A percentile compares a stretch with the other conserved stretches of the same genome.
phyloP scores from a whole-genome alignment of 345 rosid species.

The Linum tenue region DNA sequence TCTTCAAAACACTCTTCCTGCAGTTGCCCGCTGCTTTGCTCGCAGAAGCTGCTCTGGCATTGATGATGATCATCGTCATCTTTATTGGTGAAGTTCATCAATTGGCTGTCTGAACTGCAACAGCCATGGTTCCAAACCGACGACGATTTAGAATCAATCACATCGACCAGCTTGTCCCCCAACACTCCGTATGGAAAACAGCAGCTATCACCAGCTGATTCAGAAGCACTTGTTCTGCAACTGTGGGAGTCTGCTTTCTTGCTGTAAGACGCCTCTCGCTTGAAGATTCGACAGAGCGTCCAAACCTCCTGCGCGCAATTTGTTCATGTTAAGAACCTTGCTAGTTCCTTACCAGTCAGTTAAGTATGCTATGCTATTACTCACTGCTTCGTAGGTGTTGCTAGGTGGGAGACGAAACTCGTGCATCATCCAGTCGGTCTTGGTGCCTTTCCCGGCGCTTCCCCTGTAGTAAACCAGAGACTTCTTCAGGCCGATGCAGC shows the following conservation, averaged over 20 bases:
- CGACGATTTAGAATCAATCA: neutral
- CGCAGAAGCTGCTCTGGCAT: neutral
- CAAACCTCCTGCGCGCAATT: constrained; percentile 28
- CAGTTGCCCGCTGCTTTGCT: constrained; percentile 10
- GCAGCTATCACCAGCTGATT: neutral
- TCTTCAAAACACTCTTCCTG: constrained; percentile 6
- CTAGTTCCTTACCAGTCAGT: neutral
- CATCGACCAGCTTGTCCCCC: neutral
- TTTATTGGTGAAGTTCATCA: constrained; percentile 1
- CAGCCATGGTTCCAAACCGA: neutral
- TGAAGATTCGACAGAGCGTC: constrained; percentile 30
- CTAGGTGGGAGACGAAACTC: constrained; percentile 38
- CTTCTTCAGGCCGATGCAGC: constrained; percentile 38
- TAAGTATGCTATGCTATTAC: neutral
- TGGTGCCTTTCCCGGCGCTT: constrained; percentile 46
- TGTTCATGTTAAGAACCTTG: constrained; percentile 11
- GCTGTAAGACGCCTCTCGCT: constrained; percentile 21
- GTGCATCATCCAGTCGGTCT: constrained; percentile 53
- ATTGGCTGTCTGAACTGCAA: constrained; percentile 4
- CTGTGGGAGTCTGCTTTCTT: constrained; percentile 7
- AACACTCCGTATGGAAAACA: constrained; percentile 5
- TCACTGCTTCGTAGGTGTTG: neutral
- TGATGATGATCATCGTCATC: neutral
- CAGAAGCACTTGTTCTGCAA: neutral
- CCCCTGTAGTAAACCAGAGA: constrained; percentile 43